Base-by-base conservation (phyloP, 352 stramenopile genomes). In the Phytophthora litchii region DNA sequence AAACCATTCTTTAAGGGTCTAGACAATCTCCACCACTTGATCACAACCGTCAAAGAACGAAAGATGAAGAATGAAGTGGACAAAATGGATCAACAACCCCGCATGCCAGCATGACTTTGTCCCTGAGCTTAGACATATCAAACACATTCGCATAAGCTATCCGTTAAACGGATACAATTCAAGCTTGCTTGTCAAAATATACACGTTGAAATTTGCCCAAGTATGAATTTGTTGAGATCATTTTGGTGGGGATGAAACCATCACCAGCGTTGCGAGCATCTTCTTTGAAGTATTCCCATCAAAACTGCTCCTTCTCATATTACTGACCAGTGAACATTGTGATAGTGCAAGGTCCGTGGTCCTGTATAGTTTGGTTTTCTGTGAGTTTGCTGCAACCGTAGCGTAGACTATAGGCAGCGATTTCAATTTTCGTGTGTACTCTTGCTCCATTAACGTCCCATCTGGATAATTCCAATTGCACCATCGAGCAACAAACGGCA, bases 31-130 rank as follows among this genome's bases (percentile, higher is more conserved):
- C 17, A 13, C 25, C 11, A 42, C 17, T 12, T 29, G 14, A 41
- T 37, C 23, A 23, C 19, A 21, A 54, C 41, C 59, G 45, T 47
- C 25, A 32, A 50, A 36, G 31, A 48, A 53, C 45, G 45, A 38
- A 60, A 41, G 34, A 51, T 54, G 60, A 64, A 51, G 34, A 69
- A 60, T 69, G 57, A 52, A 19, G 14, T 36, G 6, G 16, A 36
- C 3, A 19, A 29, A 11, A 5, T 27, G 23, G 23, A 27, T 27
- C 23, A 27, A 27, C 5, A 27, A 5, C 23, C 5, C 5, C 3
- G 23, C 23, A 27, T 27, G n/a, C n/a, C n/a, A n/a, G n/a, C 8
- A 27, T 43, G 19, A 43, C 21, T 43, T 27, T 25, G 11, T 8
- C 35, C 20, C 13, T 7, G 4, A 41, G 32, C 50, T 48, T 64